Percentiles rank a stretch among this genome's conserved stretches.
phyloP scores from a whole-genome alignment of 352 stramenopile species.

The Aphanomyces euteiches region DNA sequence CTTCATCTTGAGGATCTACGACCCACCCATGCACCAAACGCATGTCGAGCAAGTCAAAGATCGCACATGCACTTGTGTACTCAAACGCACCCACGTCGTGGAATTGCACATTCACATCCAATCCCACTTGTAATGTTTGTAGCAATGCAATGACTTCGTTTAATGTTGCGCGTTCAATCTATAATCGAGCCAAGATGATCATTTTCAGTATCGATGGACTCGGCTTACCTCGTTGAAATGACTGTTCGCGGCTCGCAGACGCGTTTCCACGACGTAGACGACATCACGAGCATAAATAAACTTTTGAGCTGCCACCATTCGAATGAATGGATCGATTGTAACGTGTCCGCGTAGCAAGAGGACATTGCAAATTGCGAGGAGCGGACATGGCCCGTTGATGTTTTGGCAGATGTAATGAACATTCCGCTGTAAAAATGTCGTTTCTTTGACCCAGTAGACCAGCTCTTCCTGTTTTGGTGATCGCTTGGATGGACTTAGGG shows the following conservation, averaged over 20 bases:
- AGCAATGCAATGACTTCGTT: slow-evolving; percentile 89
- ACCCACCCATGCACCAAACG: slow-evolving; percentile 97
- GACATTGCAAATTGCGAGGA: slow-evolving; percentile 95
- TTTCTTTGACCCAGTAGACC: slow-evolving; percentile 74
- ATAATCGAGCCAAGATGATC: background rate
- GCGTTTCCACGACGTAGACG: slow-evolving; percentile 84
- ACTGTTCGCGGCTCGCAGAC: slow-evolving; percentile 81
- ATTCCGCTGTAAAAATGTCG: slow-evolving; percentile 68
- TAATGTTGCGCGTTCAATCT: slow-evolving; percentile 48
- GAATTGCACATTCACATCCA: slow-evolving; percentile 99
- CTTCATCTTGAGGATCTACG: slow-evolving; percentile 88
- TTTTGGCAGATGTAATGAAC: slow-evolving; percentile 95
- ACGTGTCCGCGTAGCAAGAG: slow-evolving; percentile 91
- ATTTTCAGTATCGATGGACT: background rate
- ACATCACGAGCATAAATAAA: slow-evolving; percentile 88
- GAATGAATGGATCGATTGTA: slow-evolving; percentile 54
- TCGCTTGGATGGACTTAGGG: background rate
- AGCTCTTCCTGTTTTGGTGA: slow-evolving; percentile 4
- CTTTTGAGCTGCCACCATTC: slow-evolving; percentile 39
- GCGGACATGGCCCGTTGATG: slow-evolving; percentile 96
- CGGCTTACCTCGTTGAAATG: slow-evolving; percentile 38
- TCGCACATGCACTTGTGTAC: slow-evolving; percentile 92
- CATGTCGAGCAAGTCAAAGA: slow-evolving; percentile 96
- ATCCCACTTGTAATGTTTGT: slow-evolving; percentile 91
- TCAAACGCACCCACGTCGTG: slow-evolving; percentile 90